phyloP scores from a whole-genome alignment of 2,329 filamentous ascomycete species.

The Colletotrichum godetiae region DNA sequence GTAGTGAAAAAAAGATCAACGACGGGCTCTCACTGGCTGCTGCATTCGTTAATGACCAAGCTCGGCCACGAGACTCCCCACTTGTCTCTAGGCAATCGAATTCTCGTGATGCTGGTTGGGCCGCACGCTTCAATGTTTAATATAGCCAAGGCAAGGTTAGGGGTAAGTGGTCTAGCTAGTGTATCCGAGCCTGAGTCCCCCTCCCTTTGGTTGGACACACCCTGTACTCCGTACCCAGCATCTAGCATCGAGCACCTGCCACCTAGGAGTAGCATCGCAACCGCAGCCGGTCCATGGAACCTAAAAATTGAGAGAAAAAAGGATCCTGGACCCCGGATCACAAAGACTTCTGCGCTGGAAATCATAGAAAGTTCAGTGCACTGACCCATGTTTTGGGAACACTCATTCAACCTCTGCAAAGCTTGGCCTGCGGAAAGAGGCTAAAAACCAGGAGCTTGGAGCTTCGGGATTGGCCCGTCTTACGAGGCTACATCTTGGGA shows the following conservation, averaged over 20 bases:
- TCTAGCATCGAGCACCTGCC: not conserved
- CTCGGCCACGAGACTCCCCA: not conserved
- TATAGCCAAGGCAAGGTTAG: not conserved
- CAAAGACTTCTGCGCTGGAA: not conserved
- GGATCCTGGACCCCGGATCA: not conserved
- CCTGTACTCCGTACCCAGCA: too few species aligned
- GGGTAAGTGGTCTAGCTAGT: not conserved
- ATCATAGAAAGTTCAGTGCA: not conserved
- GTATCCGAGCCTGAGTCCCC: not conserved
- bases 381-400: not conserved
- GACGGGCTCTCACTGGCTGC: not conserved
- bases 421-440: slow-evolving; percentile 4
- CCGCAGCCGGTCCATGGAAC: not conserved
- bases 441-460: not conserved
- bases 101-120: slow-evolving; percentile 22
- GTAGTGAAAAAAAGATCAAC: not conserved
- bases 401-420: not conserved
- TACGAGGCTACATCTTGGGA: slow-evolving; percentile 18
- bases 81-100: slow-evolving; percentile 26
- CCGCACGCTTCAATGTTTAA: not conserved
- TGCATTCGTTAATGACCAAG: not conserved
- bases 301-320: not conserved
- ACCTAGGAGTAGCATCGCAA: not conserved
- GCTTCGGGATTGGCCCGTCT: slow-evolving; percentile 7
- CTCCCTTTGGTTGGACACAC: too few species aligned